Percentiles rank a stretch among this genome's conserved stretches.
Evolutionary conservation across 345 rosid species (phyloP).

Genomic region (Raphanus raphanistrum): DNA sequence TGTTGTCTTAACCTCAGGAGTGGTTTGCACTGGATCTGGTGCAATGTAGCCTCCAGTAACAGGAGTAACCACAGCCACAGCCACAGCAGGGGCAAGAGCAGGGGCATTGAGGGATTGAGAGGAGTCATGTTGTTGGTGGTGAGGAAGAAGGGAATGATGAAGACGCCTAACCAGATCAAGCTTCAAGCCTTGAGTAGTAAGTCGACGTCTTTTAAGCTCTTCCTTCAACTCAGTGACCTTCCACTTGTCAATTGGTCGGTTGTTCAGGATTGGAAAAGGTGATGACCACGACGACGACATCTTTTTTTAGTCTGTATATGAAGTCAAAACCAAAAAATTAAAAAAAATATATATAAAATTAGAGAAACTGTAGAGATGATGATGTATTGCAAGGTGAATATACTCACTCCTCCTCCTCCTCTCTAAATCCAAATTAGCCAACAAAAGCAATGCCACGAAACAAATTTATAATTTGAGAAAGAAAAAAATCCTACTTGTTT

Average conservation of each 20-base stretch:
- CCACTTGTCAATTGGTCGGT: conserved; percentile 86
- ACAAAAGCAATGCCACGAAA: conserved; percentile 12
- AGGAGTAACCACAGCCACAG: neutral
- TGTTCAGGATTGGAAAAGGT: conserved; percentile 62
- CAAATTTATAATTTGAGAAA: neutral
- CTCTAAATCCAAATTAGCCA: neutral
- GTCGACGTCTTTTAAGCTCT: conserved; percentile 78
- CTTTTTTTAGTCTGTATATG: too few species aligned
- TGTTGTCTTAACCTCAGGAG: conserved; percentile 12
- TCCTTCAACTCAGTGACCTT: conserved; percentile 93
- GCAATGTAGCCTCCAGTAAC: neutral
- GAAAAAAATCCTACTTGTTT: neutral
- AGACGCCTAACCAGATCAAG: conserved; percentile 81
- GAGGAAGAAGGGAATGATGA: conserved; percentile 53
- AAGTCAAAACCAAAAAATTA: too few species aligned
- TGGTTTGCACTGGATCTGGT: conserved; percentile 15
- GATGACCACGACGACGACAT: conserved; percentile 82
- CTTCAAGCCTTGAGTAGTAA: conserved; percentile 75
- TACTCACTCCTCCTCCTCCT: too few species aligned
- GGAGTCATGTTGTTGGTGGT: too few species aligned
- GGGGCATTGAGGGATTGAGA: conserved; percentile 25
- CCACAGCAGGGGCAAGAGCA: conserved; percentile 27
- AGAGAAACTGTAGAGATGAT: too few species aligned
- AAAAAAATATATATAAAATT: too few species aligned
- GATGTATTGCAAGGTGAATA: too few species aligned